Percentiles rank a stretch among this genome's conserved stretches.
Conservation (phyloP, 176 grass and related monocot species). For the Raddia distichophylla region DNA sequence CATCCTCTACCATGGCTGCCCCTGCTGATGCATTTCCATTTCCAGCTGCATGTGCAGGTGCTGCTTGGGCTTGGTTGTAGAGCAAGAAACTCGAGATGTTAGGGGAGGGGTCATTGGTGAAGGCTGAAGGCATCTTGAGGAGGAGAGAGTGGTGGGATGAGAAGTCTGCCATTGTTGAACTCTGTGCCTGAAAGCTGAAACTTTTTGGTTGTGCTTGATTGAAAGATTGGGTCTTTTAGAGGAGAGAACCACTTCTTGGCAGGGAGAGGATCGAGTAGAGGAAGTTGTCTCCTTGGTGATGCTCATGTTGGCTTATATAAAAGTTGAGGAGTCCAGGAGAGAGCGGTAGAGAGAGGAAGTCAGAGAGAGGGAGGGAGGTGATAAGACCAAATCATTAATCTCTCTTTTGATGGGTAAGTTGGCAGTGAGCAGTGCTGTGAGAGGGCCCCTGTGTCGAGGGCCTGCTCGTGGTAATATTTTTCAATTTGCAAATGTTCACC, state of each 20-base stretch:
- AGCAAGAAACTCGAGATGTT: constrained; percentile 46
- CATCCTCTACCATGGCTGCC: constrained; percentile 39
- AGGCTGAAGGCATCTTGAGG: constrained; percentile 42
- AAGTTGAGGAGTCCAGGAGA: constrained; percentile 19
- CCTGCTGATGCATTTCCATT: constrained; percentile 24
- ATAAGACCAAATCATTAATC: constrained; percentile 65
- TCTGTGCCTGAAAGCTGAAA: constrained; percentile 36
- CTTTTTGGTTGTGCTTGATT: constrained; percentile 7
- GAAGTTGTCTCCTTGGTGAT: constrained; percentile 38
- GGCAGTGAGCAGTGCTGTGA: constrained; percentile 53
- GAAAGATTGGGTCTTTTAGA: constrained; percentile 39
- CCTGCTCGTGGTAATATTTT: constrained; percentile 16
- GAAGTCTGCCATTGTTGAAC: constrained; percentile 53
- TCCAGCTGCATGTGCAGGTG: constrained; percentile 2
- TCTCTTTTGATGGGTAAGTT: constrained; percentile 58
- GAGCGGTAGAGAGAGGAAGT: neutral
- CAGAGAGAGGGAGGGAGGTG: constrained; percentile 24
- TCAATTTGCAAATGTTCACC: neutral
- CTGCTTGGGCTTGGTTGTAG: constrained; percentile 39
- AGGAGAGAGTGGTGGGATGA: constrained; percentile 43
- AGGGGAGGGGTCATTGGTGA: constrained; percentile 27
- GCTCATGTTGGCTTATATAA: constrained; percentile 61
- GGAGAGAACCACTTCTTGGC: constrained; percentile 8
- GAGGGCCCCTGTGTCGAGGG: constrained; percentile 46
- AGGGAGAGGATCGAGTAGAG: neutral